Conservation (phyloP, 2,329 filamentous ascomycete species). For the Rutstroemia sp. region DNA sequence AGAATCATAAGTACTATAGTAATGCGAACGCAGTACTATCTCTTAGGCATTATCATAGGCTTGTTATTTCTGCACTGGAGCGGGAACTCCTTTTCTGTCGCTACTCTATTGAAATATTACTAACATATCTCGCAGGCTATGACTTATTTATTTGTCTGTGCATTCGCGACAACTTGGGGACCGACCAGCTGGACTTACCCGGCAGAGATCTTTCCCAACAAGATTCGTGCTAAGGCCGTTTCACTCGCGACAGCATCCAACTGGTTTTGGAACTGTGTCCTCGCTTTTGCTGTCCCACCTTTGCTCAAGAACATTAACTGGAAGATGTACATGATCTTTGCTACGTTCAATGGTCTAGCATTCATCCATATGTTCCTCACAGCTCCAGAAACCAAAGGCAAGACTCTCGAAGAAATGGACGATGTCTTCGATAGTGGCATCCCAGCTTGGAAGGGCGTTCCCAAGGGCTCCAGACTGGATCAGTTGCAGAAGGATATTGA, state of each 20-base stretch:
- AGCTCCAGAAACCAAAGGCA: constrained; percentile 63
- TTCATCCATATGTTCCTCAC: constrained; percentile 50
- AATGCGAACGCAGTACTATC: too few species aligned
- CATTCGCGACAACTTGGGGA: constrained; percentile 56
- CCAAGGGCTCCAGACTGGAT: constrained; percentile 39
- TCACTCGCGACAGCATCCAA: constrained; percentile 68
- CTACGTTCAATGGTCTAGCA: constrained; percentile 60
- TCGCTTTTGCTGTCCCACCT: constrained; percentile 46
- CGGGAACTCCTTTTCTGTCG: not conserved
- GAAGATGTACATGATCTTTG: constrained; percentile 66
- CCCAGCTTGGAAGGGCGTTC: constrained; percentile 48
- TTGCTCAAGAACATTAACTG: constrained; percentile 38
- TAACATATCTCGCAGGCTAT: constrained; percentile 31
- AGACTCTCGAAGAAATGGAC: constrained; percentile 70
- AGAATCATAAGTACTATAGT: too few species aligned
- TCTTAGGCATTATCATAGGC: too few species aligned
- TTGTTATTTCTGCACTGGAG: too few species aligned
- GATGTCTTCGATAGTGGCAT: constrained; percentile 58
- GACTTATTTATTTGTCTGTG: constrained; percentile 66
- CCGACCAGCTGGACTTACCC: constrained; percentile 46
- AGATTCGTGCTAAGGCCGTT: constrained; percentile 65
- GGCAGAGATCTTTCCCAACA: constrained; percentile 61
- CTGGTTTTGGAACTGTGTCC: constrained; percentile 66
- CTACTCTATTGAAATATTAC: not conserved
- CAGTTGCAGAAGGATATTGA: constrained; percentile 41